Percentiles rank a stretch among this genome's conserved stretches.
Evolutionary conservation across 2,329 filamentous ascomycete genomes (phyloP).

Genomic region (Pseudogymnoascus sp.): DNA sequence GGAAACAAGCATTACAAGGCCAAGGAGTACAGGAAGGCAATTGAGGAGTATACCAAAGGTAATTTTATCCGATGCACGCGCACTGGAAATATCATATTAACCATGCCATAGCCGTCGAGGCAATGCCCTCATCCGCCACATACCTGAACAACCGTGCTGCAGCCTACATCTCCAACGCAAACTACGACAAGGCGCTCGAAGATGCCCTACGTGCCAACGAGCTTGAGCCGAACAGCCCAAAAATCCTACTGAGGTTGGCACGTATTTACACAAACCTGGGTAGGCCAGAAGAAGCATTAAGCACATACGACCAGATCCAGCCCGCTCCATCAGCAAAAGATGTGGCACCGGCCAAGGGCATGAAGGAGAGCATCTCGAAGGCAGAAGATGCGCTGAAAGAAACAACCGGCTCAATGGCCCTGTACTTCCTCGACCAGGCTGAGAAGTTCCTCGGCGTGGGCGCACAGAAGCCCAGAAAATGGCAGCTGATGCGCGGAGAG

Average conservation of each 20-base stretch:
- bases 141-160: constrained; percentile 94
- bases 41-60: constrained; percentile 95
- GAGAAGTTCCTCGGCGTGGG: constrained; percentile 68
- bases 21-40: constrained; percentile 78
- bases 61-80: constrained; percentile 23
- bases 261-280: constrained; percentile 86
- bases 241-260: constrained; percentile 80
- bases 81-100: constrained; percentile 6
- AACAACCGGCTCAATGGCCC: constrained; percentile 79
- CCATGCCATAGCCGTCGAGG: constrained; percentile 65
- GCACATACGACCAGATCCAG: constrained; percentile 72
- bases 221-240: constrained; percentile 76
- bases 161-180: constrained; percentile 81
- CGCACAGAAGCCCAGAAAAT: constrained; percentile 81
- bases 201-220: constrained; percentile 79
- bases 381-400: constrained; percentile 73
- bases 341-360: constrained; percentile 71
- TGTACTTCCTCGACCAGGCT: constrained; percentile 86
- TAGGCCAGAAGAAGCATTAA: constrained; percentile 76
- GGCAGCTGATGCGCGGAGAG: constrained; percentile 87
- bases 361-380: constrained; percentile 73
- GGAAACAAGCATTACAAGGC: constrained; percentile 98
- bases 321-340: constrained; percentile 80
- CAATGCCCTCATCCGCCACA: constrained; percentile 76
- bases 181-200: constrained; percentile 72